Percentiles rank a stretch among this genome's conserved stretches.
Evolutionary conservation across 2,329 filamentous ascomycete species (phyloP).

Genomic region (Thelonectria olida): DNA sequence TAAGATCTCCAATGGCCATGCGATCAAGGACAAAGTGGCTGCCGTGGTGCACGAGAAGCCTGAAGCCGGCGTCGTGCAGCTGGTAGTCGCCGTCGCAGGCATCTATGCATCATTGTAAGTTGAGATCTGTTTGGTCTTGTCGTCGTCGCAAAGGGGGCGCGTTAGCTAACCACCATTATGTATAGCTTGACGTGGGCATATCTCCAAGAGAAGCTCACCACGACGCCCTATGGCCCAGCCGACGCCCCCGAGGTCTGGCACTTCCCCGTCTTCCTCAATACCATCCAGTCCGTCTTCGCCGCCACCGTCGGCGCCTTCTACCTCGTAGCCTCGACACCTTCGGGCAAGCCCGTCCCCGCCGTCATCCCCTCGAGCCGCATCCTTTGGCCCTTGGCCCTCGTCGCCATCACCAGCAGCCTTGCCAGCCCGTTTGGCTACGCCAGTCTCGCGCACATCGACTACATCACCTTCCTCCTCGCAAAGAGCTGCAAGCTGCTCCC

Average conservation of each 20-base stretch:
- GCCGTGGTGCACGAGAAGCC: constrained; percentile 46
- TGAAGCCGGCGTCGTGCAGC: constrained; percentile 75
- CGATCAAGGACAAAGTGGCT: constrained; percentile 32
- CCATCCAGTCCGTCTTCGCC: constrained; percentile 90
- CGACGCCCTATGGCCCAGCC: constrained; percentile 79
- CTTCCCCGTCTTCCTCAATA: constrained; percentile 95
- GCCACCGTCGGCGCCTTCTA: constrained; percentile 85
- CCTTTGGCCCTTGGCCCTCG: constrained; percentile 80
- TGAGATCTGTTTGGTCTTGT: neutral
- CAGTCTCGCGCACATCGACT: constrained; percentile 91
- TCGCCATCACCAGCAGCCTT: constrained; percentile 87
- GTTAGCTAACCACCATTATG: neutral
- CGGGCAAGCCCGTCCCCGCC: constrained; percentile 56
- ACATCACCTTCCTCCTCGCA: constrained; percentile 96
- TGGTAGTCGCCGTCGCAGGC: constrained; percentile 87
- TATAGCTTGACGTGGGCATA: constrained; percentile 90
- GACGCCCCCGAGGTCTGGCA: constrained; percentile 80
- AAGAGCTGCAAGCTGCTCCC: constrained; percentile 99
- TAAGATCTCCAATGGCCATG: constrained; percentile 34
- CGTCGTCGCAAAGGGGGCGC: neutral
- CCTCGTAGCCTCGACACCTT: constrained; percentile 71
- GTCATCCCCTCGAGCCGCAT: constrained; percentile 83
- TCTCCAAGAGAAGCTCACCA: constrained; percentile 97
- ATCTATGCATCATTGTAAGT: constrained; percentile 97
- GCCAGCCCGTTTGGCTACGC: constrained; percentile 97